phyloP scores from a whole-genome alignment of 352 stramenopile genomes.

The Pythium myriotylum region DNA sequence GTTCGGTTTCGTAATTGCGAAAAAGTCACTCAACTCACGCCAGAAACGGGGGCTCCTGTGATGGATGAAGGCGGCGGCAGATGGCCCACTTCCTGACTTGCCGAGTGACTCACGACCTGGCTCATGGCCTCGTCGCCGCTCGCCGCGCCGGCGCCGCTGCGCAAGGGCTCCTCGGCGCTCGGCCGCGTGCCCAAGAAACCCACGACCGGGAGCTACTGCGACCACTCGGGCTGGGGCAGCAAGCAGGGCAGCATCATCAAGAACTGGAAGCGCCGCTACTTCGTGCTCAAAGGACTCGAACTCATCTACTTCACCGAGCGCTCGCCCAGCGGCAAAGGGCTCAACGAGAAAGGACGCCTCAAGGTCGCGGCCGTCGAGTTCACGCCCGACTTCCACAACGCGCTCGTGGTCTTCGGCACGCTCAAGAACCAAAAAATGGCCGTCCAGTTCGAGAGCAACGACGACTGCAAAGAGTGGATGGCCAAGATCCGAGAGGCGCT shows the following conservation, averaged over 20 bases:
- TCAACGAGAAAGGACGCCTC: conserved; percentile 77
- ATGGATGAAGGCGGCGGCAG: not conserved
- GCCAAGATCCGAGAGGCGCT: conserved; percentile 50
- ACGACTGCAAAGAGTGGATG: conserved; percentile 66
- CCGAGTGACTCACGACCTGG: not conserved
- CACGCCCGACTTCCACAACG: conserved; percentile 66
- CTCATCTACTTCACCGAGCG: conserved; percentile 80
- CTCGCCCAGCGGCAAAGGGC: conserved; percentile 68
- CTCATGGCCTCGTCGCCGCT: not conserved
- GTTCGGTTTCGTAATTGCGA: not conserved
- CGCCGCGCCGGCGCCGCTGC: conserved; percentile 1
- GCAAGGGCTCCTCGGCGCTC: conserved; percentile 17
- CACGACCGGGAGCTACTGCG: conserved; percentile 51
- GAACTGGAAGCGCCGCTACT: conserved; percentile 85
- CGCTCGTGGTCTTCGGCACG: conserved; percentile 57
- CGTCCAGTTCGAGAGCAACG: conserved; percentile 65
- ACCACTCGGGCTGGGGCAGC: conserved; percentile 73
- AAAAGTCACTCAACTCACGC: too few species aligned
- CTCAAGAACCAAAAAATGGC: conserved; percentile 77
- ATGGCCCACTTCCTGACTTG: conserved; percentile 9
- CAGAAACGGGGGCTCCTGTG: too few species aligned
- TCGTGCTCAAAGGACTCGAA: conserved; percentile 76
- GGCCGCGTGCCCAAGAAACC: conserved; percentile 19
- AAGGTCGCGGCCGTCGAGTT: conserved; percentile 64
- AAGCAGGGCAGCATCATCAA: conserved; percentile 86